phyloP scores from a whole-genome alignment of 2,329 filamentous ascomycete species.

The Colletotrichum magnum region DNA sequence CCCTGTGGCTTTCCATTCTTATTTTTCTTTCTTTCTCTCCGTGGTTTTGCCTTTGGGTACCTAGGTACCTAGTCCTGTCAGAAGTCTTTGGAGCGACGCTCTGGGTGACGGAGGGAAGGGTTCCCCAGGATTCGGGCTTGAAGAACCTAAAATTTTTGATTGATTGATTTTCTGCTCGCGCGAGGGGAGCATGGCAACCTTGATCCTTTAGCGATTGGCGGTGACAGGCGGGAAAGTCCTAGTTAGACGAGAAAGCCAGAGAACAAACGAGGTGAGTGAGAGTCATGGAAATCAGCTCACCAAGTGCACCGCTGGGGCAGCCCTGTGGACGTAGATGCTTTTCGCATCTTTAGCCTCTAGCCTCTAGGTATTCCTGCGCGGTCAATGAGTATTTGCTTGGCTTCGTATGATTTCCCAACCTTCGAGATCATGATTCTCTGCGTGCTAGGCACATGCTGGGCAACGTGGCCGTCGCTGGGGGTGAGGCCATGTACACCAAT shows the following conservation, averaged over 20 bases:
- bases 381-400: slow-evolving; percentile 10
- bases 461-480: not conserved
- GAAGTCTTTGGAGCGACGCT: not conserved
- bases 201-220: no score
- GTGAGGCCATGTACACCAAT: not conserved
- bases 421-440: slow-evolving; percentile 14
- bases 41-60: slow-evolving; percentile 5
- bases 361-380: not conserved
- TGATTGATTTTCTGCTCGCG: no score
- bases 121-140: slow-evolving; percentile 10
- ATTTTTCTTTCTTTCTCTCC: slow-evolving; percentile 10
- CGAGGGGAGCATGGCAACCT: no score
- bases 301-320: not conserved
- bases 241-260: not conserved
- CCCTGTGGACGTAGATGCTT: slow-evolving; percentile 1
- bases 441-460: slow-evolving; percentile 20
- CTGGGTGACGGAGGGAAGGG: not conserved
- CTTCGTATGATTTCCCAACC: slow-evolving; percentile 8
- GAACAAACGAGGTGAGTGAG: not conserved
- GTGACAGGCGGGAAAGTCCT: no score
- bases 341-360: not conserved
- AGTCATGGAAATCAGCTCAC: not conserved
- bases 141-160: no score
- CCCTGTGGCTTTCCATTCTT: slow-evolving; percentile 30
- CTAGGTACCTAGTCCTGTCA: not conserved